Evolutionary conservation across 2,329 filamentous ascomycete species (phyloP), one percentile per base, ranked within the genome.

Genomic region (Arthroderma sp.): DNA sequence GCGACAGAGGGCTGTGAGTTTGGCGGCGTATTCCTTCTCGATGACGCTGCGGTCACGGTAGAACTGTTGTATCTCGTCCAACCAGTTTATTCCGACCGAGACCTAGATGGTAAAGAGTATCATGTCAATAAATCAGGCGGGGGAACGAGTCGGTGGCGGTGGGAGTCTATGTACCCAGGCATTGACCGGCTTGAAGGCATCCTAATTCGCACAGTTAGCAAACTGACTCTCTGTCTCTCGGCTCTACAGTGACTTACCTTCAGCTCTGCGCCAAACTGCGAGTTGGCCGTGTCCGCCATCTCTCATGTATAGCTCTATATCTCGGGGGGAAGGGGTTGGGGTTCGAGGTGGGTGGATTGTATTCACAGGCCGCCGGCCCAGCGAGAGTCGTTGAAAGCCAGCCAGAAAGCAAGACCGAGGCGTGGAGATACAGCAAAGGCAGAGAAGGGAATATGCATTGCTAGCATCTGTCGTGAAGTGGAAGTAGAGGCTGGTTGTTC

Each of bases 11-110:
- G 83, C 84, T 64, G 82, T 87, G 62, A 98, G 83, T 73, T 91
- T 97, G 62, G 86, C 81, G 66, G 88, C 87, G 72, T 98, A 97
- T 71, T 98, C 94, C 75, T 95, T 96, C 75, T 98, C 93, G 70
- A 98, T 95, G 37, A 78, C 83, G 68, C 89, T 88, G 58, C 94
- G 83, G 73, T 98, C 93, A 62, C 93, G 88, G 77, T 97, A 98
- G 77, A 97, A 98, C 68, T 88, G 85, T 72, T 98, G 89, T 62
- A 98, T 88, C 66, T 98, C 93, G 67, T 96, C 91, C 59, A 98
- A 84, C 91, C 91, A 98, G 63, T 82, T 78, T 70, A 98, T 95
- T 62, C 91, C 90, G 71, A 88, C 85, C 62, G 83, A 79, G 58
- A 94, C 88, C 80, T 83, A 66, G 33, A 7, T 39, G 56, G 37